Conservation (phyloP, 768 basidiomycete genomes). For the Suillus bovinus region DNA sequence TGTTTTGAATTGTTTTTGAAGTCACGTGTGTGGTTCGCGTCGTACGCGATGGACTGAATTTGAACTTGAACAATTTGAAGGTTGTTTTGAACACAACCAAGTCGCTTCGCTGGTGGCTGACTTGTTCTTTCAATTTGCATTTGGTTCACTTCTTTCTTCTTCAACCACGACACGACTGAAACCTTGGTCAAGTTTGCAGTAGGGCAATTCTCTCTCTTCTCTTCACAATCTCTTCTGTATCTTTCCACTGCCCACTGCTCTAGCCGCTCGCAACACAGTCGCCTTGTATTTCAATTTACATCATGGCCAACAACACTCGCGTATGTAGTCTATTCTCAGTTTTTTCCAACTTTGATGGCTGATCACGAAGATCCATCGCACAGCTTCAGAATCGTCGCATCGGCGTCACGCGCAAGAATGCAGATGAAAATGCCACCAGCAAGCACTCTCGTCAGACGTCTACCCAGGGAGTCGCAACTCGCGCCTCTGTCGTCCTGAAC, state of each 20-base stretch:
- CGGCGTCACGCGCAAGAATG: conserved; percentile 67
- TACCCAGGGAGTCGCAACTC: conserved; percentile 46
- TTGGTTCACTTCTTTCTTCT: conserved; percentile 19
- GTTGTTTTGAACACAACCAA: conserved; percentile 24
- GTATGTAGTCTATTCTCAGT: conserved; percentile 37
- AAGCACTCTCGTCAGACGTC: conserved; percentile 67
- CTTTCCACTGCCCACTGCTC: conserved; percentile 13
- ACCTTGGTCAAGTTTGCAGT: conserved; percentile 18
- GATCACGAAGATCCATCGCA: conserved; percentile 15
- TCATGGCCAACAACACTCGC: conserved; percentile 64
- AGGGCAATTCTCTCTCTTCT: conserved; percentile 34
- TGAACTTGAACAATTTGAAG: conserved; percentile 16
- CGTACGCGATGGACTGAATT: conserved; percentile 33
- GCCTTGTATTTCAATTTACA: conserved; percentile 24
- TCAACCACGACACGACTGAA: conserved; percentile 26
- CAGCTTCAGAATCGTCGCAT: conserved; percentile 72
- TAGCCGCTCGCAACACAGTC: conserved; percentile 19
- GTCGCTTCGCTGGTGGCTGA: conserved; percentile 34
- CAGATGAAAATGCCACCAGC: conserved; percentile 76
- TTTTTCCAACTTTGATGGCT: background rate
- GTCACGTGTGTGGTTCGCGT: conserved; percentile 43
- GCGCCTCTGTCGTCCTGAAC: conserved; percentile 43
- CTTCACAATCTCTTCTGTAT: conserved; percentile 31
- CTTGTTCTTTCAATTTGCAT: conserved; percentile 23
- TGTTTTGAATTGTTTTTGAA: conserved; percentile 35